Conservation (phyloP, 257 asterid species). For the Salvia miltiorrhiza region DNA sequence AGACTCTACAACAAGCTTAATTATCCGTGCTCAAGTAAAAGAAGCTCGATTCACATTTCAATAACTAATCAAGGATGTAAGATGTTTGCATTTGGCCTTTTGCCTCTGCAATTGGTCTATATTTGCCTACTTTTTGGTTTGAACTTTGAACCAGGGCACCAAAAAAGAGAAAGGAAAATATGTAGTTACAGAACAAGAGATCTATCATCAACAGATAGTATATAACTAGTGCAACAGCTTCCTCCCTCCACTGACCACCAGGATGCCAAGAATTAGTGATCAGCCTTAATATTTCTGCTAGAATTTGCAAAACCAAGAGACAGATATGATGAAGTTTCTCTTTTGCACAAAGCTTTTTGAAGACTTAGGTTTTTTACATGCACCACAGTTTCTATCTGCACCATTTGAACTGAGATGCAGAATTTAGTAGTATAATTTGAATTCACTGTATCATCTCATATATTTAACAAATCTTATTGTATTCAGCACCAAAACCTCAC, state of each 20-base stretch:
- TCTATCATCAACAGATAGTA: neutral
- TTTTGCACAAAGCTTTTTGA: neutral
- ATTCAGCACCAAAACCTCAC: slow-evolving; percentile 82
- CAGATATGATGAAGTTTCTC: neutral
- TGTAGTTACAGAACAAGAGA: neutral
- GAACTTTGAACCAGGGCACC: neutral
- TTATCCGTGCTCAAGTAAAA: neutral
- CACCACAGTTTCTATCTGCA: slow-evolving; percentile 7
- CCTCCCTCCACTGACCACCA: neutral
- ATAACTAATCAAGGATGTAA: neutral
- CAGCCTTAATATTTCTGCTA: neutral
- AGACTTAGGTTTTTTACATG: neutral
- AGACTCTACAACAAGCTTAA: too few species aligned
- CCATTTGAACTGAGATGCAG: neutral
- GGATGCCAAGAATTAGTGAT: neutral
- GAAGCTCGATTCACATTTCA: slow-evolving; percentile 3
- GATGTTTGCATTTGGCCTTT: neutral
- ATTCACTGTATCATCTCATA: neutral
- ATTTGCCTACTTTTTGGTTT: neutral
- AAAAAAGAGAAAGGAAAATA: neutral
- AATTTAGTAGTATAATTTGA: neutral
- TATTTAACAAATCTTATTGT: slow-evolving; percentile 5
- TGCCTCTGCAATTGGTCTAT: neutral
- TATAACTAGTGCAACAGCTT: neutral
- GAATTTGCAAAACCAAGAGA: neutral